These are phyloP conservation scores for Penicillium salamii DNA, from an alignment of 495 filamentous ascomycete genomes.

Conservation along the genomic window DNA sequence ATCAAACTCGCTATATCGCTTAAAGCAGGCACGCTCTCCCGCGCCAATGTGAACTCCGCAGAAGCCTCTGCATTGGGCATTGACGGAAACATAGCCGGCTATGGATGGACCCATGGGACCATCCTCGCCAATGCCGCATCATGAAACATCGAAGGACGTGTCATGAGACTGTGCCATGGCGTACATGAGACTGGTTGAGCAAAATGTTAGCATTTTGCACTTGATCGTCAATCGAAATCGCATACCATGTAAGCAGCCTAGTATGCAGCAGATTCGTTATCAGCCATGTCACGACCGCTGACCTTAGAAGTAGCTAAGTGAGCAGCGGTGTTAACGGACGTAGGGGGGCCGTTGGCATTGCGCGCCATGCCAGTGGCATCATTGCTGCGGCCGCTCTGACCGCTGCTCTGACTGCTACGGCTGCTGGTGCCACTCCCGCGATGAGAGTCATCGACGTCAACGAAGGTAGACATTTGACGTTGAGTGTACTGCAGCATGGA, in stretches of 20 bases:
- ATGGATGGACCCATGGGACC: background rate
- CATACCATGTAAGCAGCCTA: conserved; percentile 14
- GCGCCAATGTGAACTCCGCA: conserved; percentile 14
- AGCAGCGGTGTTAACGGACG: conserved; percentile 11
- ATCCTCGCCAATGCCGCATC: conserved; percentile 1
- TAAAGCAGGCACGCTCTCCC: conserved; percentile 19
- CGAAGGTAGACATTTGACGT: conserved; percentile 41
- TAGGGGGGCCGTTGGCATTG: conserved; percentile 16
- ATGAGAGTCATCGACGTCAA: conserved; percentile 27
- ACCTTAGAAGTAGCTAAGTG: background rate
- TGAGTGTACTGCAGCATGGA: conserved; percentile 48
- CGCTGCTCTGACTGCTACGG: conserved; percentile 35
- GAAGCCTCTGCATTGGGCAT: conserved; percentile 13
- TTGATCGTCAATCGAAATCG: background rate
- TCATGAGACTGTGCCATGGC: background rate
- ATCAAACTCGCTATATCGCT: conserved; percentile 15
- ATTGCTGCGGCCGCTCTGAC: conserved; percentile 30
- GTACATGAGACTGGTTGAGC: background rate
- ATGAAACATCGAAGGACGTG: background rate
- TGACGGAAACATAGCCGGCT: background rate
- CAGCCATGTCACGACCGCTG: background rate
- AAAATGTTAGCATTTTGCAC: background rate
- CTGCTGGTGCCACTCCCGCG: conserved; percentile 17
- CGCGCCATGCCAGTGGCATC: conserved; percentile 16
- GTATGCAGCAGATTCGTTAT: conserved; percentile 12